A percentile compares a stretch with the other conserved stretches of the same genome.
Conservation (phyloP, 176 grass and related monocot genomes). For the Avena eriantha region DNA sequence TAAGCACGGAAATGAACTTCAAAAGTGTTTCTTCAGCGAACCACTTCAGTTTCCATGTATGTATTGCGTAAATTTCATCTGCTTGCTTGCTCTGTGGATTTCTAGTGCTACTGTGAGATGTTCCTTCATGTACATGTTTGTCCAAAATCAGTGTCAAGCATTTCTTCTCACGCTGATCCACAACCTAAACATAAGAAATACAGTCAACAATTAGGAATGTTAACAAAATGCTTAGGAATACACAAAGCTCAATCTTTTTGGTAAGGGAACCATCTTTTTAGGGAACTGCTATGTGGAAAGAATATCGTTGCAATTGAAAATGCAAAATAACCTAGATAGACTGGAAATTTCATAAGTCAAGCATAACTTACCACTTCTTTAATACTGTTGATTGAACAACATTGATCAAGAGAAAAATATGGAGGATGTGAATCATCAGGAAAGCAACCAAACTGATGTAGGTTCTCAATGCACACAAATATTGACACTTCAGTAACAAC, state of each 20-base stretch:
- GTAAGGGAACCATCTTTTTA: background rate
- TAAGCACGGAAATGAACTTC: constrained; percentile 85
- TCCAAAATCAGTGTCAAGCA: constrained; percentile 69
- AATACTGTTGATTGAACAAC: constrained; percentile 69
- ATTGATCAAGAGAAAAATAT: constrained; percentile 76
- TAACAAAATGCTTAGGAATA: constrained; percentile 3
- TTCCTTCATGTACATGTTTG: constrained; percentile 37
- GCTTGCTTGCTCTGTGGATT: constrained; percentile 36
- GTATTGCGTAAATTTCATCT: constrained; percentile 47
- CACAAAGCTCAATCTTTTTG: background rate
- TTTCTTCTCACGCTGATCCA: constrained; percentile 54
- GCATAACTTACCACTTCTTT: constrained; percentile 78
- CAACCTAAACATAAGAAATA: constrained; percentile 59
- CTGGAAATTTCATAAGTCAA: constrained; percentile 38
- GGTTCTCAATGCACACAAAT: constrained; percentile 83
- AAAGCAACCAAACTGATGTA: constrained; percentile 70
- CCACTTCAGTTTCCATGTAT: constrained; percentile 79
- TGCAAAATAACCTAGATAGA: constrained; percentile 32
- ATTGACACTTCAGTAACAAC: constrained; percentile 67
- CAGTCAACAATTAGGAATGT: constrained; percentile 10
- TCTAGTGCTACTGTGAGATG: constrained; percentile 17
- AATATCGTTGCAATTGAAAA: background rate
- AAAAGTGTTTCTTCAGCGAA: constrained; percentile 71
- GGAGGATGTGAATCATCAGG: constrained; percentile 52
- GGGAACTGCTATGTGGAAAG: background rate